A percentile compares a stretch with the other conserved stretches of the same genome.
Evolutionary conservation across 73 alveolate species (phyloP).

Genomic region (Paramecium tetraurelia): DNA sequence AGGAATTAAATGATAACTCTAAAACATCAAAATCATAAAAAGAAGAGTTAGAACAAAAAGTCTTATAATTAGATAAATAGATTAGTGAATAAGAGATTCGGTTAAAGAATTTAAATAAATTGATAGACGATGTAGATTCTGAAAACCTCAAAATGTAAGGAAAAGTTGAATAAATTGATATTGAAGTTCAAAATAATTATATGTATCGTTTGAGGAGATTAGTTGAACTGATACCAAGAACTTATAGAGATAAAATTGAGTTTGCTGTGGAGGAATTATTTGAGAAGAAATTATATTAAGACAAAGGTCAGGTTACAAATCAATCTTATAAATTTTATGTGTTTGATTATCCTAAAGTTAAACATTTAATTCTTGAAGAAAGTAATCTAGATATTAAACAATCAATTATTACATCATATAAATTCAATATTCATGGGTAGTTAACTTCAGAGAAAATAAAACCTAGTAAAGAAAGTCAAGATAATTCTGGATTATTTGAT

Average conservation of each 20-base stretch:
- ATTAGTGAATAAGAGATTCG: no score
- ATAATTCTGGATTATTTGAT: not conserved
- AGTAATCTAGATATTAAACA: no score
- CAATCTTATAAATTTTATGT: not conserved
- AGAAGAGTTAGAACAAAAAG: no score
- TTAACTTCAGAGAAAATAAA: not conserved
- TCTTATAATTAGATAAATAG: not conserved
- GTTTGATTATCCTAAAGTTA: no score
- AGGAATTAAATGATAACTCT: no score
- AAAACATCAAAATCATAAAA: no score
- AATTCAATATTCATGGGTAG: not conserved
- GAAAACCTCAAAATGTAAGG: not conserved
- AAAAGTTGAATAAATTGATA: not conserved
- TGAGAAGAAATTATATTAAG: not conserved
- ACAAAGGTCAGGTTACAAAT: not conserved
- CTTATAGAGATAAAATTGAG: not conserved
- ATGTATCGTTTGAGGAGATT: not conserved
- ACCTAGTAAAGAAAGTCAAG: not conserved
- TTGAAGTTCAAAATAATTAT: not conserved
- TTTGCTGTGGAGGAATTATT: not conserved
- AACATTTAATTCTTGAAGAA: no score
- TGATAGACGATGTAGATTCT: not conserved
- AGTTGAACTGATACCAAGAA: not conserved
- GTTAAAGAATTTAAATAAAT: not conserved
- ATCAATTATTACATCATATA: not conserved